phyloP scores from a whole-genome alignment of 352 stramenopile species.

The Globisporangium sylvaticum region DNA sequence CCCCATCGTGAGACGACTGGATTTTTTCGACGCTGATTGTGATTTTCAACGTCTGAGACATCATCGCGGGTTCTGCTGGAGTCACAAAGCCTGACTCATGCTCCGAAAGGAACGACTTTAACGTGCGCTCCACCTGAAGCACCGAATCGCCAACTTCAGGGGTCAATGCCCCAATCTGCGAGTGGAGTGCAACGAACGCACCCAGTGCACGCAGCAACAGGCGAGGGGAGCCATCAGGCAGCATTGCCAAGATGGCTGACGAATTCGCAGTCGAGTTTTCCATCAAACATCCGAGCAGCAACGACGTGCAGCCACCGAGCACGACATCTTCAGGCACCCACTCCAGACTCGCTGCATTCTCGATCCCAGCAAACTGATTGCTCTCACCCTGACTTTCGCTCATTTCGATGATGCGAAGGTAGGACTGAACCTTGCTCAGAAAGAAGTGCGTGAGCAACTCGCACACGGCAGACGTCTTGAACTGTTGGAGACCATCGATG shows the following conservation, averaged over 20 bases:
- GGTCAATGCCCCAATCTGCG: slow-evolving; percentile 70
- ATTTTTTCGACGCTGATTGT: not conserved
- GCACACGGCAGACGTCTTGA: slow-evolving; percentile 20
- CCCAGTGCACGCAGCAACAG: slow-evolving; percentile 51
- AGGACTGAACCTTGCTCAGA: slow-evolving; percentile 47
- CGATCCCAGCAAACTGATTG: slow-evolving; percentile 1
- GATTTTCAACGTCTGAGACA: not conserved
- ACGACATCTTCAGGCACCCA: slow-evolving; percentile 76
- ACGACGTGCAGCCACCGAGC: slow-evolving; percentile 56
- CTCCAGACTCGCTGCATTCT: slow-evolving; percentile 22
- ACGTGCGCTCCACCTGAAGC: slow-evolving; percentile 58
- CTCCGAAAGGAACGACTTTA: slow-evolving; percentile 34
- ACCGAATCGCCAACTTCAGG: slow-evolving; percentile 60
- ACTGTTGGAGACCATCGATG: slow-evolving; percentile 1
- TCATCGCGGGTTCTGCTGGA: not conserved
- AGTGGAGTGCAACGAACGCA: slow-evolving; percentile 71
- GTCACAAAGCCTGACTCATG: not conserved
- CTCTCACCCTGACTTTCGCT: slow-evolving; percentile 17
- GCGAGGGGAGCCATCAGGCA: slow-evolving; percentile 43
- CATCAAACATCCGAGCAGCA: slow-evolving; percentile 76
- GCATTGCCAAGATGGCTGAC: slow-evolving; percentile 25
- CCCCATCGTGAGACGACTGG: not conserved
- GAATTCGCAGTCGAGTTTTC: slow-evolving; percentile 37
- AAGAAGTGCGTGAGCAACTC: slow-evolving; percentile 53
- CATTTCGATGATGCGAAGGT: slow-evolving; percentile 40